phyloP scores from a whole-genome alignment of 2,329 filamentous ascomycete genomes.

The Teratosphaeria destructans region DNA sequence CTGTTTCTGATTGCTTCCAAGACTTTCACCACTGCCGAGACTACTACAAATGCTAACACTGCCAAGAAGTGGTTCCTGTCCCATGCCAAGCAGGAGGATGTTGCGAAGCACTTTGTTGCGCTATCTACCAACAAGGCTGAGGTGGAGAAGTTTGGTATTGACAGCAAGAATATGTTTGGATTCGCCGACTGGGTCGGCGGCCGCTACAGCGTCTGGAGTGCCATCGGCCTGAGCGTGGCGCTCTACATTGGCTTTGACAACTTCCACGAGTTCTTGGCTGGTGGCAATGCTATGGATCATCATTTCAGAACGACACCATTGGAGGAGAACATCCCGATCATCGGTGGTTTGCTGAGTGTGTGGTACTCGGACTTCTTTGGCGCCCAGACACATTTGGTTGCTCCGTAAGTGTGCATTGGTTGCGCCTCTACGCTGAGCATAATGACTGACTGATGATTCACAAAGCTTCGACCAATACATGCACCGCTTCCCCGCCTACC shows the following conservation, averaged over 20 bases:
- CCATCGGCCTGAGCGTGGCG: constrained; percentile 88
- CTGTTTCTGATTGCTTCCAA: constrained; percentile 97
- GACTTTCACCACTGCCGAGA: constrained; percentile 98
- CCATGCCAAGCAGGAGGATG: constrained; percentile 64
- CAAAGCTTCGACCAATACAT: constrained; percentile 92
- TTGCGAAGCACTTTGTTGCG: constrained; percentile 98
- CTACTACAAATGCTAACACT: constrained; percentile 90
- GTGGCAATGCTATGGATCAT: constrained; percentile 95
- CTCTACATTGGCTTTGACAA: constrained; percentile 96
- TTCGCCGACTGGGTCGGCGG: constrained; percentile 98
- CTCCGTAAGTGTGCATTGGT: constrained; percentile 55
- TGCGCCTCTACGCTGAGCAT: not conserved
- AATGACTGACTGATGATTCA: constrained; percentile 10
- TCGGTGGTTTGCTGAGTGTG: constrained; percentile 87
- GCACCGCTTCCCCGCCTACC: constrained; percentile 96
- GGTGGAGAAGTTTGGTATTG: constrained; percentile 97
- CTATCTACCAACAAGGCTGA: constrained; percentile 91
- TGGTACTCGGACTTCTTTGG: constrained; percentile 99
- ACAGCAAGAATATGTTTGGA: constrained; percentile 98
- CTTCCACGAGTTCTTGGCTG: constrained; percentile 90
- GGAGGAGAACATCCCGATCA: constrained; percentile 85
- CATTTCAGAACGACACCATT: constrained; percentile 89
- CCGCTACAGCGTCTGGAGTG: constrained; percentile 97
- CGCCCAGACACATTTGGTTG: constrained; percentile 92
- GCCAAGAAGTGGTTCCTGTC: constrained; percentile 96